Conservation (phyloP, 2,329 filamentous ascomycete species). For the Stemphylium lycopersici region DNA sequence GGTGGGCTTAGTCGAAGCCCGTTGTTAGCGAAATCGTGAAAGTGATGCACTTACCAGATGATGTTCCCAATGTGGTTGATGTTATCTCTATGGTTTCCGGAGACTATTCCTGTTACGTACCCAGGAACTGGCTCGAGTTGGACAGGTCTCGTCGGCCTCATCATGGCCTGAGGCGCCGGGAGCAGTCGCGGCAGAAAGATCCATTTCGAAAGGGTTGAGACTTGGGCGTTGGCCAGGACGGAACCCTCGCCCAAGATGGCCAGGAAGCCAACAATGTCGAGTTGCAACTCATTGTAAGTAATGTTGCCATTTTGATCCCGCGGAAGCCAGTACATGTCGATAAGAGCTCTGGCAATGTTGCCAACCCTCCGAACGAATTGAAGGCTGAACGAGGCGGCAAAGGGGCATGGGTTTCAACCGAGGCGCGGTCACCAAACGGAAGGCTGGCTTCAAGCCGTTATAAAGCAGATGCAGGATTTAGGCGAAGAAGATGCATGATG, state of each 20-base stretch:
- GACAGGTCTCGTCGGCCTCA: conserved; percentile 53
- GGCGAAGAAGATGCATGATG: conserved; percentile 4
- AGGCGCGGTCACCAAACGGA: conserved; percentile 3
- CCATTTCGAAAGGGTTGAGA: conserved; percentile 57
- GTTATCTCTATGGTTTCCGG: conserved; percentile 54
- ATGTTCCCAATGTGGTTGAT: conserved; percentile 59
- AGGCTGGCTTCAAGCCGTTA: conserved; percentile 21
- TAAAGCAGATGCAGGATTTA: conserved; percentile 19
- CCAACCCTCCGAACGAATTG: conserved; percentile 14
- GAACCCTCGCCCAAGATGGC: conserved; percentile 60
- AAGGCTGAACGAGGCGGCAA: conserved; percentile 16
- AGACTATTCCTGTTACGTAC: conserved; percentile 54
- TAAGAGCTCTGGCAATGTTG: not conserved
- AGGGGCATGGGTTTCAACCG: conserved; percentile 28
- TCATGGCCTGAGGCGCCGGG: conserved; percentile 58
- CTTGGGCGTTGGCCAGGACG: conserved; percentile 57
- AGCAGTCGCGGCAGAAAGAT: conserved; percentile 58
- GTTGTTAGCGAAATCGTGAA: not conserved
- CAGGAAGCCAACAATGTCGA: conserved; percentile 63
- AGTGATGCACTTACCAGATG: conserved; percentile 45
- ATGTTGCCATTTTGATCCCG: conserved; percentile 25
- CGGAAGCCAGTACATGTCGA: conserved; percentile 47
- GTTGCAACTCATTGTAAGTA: conserved; percentile 51
- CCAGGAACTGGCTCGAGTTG: conserved; percentile 51
- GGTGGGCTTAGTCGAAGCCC: conserved; percentile 6